These are phyloP conservation scores for Plasmodium cynomolgi DNA, from an alignment of 169 alveolate genomes.

Conservation along the genomic window DNA sequence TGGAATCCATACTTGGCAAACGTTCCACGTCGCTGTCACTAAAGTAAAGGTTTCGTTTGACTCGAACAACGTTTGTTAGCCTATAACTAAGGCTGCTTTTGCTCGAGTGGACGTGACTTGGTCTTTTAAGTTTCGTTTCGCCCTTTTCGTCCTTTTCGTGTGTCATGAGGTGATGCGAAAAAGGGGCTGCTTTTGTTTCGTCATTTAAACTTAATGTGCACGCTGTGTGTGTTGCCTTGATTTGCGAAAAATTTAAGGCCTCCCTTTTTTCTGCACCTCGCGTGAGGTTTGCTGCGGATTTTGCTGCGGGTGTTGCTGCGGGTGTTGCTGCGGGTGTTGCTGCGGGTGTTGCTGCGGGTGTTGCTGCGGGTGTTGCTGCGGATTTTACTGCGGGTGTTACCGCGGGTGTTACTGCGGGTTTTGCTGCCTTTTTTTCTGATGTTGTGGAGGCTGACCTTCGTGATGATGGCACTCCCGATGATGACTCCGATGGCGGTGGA, in stretches of 20 bases:
- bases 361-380: background rate
- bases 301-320: background rate
- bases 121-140: background rate
- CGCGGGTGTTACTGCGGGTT: background rate
- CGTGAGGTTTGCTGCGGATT: background rate
- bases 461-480: background rate
- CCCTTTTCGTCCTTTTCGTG: background rate
- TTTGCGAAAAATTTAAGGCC: background rate
- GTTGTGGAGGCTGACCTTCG: background rate
- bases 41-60: conserved; percentile 21
- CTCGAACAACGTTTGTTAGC: conserved; percentile 7
- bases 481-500: background rate
- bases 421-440: too few relatives aligned
- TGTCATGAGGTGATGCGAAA: background rate
- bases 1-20: conserved; percentile 1
- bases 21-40: background rate
- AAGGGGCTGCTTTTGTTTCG: background rate
- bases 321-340: background rate
- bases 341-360: background rate
- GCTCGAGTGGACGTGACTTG: background rate
- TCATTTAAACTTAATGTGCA: background rate
- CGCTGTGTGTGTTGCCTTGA: background rate
- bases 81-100: conserved; percentile 35
- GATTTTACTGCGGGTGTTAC: too few relatives aligned
- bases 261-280: background rate